Percentiles rank a stretch among this genome's conserved stretches.
Evolutionary conservation across 2,329 filamentous ascomycete genomes (phyloP).

Genomic region (Diplodia scrobiculata): DNA sequence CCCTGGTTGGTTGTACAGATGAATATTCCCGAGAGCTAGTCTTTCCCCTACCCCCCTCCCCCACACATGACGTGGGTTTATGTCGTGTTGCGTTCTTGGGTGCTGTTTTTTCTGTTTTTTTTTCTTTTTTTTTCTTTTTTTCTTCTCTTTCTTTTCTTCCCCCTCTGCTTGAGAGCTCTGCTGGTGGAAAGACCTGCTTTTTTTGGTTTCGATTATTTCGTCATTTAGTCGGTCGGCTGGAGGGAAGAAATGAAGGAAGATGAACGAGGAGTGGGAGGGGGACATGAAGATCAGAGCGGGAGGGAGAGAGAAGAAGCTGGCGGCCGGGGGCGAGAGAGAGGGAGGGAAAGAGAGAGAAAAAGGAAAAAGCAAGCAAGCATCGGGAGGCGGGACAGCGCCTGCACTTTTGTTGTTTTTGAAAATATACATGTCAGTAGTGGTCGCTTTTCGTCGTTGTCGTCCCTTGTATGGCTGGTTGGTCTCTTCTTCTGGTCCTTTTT

Average conservation of each 20-base stretch:
- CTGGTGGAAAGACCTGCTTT: conserved; percentile 13
- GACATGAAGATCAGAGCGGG: neutral
- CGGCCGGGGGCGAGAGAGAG: too few relatives aligned
- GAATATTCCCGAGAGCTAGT: neutral
- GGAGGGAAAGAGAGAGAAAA: too few relatives aligned
- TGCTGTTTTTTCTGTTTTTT: neutral
- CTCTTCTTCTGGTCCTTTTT: neutral
- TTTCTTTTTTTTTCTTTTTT: neutral
- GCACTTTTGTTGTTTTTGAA: neutral
- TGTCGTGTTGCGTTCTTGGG: neutral
- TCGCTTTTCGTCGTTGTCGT: too few relatives aligned
- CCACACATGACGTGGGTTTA: neutral
- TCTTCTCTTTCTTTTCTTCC: neutral
- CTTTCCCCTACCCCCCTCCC: too few relatives aligned
- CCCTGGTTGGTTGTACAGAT: neutral
- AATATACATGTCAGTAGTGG: neutral
- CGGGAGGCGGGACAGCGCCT: neutral
- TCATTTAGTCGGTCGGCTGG: neutral
- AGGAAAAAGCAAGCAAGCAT: neutral
- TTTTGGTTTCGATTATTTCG: neutral
- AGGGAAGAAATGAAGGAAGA: neutral
- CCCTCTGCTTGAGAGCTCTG: neutral
- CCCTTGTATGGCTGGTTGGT: neutral
- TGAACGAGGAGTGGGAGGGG: neutral
- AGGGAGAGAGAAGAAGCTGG: neutral